Conservation (phyloP, 768 basidiomycete genomes). For the Lactifluus subvellereus region DNA sequence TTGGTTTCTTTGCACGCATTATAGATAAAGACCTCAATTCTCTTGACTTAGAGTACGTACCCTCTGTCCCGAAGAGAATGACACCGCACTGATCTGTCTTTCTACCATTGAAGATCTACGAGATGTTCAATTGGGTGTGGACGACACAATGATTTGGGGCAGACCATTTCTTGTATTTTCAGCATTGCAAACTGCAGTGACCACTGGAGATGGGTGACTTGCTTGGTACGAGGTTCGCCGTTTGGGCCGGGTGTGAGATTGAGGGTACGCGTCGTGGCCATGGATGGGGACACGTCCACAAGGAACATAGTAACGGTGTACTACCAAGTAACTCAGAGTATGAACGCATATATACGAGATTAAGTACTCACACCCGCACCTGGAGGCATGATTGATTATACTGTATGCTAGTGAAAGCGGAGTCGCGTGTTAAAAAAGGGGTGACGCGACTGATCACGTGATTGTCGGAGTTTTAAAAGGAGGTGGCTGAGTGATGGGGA, state of each 20-base stretch:
- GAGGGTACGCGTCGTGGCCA: slow-evolving; percentile 60
- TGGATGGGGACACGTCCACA: slow-evolving; percentile 81
- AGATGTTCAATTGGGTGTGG: neutral
- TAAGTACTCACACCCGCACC: slow-evolving; percentile 64
- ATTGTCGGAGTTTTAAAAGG: slow-evolving; percentile 4
- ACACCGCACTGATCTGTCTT: slow-evolving; percentile 96
- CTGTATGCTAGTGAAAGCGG: neutral
- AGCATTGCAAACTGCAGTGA: slow-evolving; percentile 81
- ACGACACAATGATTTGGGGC: slow-evolving; percentile 1
- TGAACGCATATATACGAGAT: slow-evolving; percentile 22
- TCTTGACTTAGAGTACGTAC: slow-evolving; percentile 34
- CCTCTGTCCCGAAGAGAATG: slow-evolving; percentile 78
- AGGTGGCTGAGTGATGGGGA: slow-evolving; percentile 13
- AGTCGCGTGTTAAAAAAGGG: neutral
- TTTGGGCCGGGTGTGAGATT: slow-evolving; percentile 48
- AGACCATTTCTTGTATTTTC: slow-evolving; percentile 87
- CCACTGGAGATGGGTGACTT: slow-evolving; percentile 78
- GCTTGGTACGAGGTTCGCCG: slow-evolving; percentile 44
- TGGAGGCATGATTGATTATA: slow-evolving; percentile 55
- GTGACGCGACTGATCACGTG: slow-evolving; percentile 15
- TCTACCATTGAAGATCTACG: slow-evolving; percentile 80
- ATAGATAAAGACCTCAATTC: neutral
- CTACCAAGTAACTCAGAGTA: slow-evolving; percentile 33
- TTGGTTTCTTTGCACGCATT: slow-evolving; percentile 44
- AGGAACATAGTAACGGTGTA: slow-evolving; percentile 87